Conservation (phyloP, 768 basidiomycete genomes). For the Boletus rex-veris region DNA sequence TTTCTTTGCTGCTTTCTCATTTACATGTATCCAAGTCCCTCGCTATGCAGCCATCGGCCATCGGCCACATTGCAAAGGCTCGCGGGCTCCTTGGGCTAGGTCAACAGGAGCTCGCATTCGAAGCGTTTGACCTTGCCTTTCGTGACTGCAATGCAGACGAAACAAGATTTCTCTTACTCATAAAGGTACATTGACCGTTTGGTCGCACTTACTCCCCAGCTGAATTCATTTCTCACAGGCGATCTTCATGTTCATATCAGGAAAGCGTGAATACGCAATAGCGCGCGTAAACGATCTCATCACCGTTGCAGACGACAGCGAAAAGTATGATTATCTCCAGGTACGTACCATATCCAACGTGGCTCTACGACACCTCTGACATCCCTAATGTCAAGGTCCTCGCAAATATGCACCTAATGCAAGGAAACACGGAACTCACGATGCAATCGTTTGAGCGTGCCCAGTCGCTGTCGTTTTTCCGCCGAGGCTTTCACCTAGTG, state of each 20-base stretch:
- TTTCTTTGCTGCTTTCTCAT: not conserved
- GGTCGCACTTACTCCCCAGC: not conserved
- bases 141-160: not conserved
- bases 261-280: not conserved
- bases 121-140: not conserved
- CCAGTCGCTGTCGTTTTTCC: not conserved
- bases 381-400: not conserved
- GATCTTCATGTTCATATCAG: not conserved
- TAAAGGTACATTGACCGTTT: not conserved
- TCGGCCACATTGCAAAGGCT: not conserved
- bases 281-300: not conserved
- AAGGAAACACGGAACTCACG: not conserved
- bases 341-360: not conserved
- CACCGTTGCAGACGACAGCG: not conserved
- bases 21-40: not conserved
- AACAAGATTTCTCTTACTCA: not conserved
- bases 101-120: not conserved
- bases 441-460: not conserved
- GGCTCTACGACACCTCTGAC: not conserved
- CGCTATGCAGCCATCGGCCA: not conserved
- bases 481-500: not conserved
- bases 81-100: not conserved
- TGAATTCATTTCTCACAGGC: not conserved
- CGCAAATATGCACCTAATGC: not conserved
- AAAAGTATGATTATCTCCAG: not conserved